phyloP scores from a whole-genome alignment of 768 basidiomycete species.

The Ramaria sp. region DNA sequence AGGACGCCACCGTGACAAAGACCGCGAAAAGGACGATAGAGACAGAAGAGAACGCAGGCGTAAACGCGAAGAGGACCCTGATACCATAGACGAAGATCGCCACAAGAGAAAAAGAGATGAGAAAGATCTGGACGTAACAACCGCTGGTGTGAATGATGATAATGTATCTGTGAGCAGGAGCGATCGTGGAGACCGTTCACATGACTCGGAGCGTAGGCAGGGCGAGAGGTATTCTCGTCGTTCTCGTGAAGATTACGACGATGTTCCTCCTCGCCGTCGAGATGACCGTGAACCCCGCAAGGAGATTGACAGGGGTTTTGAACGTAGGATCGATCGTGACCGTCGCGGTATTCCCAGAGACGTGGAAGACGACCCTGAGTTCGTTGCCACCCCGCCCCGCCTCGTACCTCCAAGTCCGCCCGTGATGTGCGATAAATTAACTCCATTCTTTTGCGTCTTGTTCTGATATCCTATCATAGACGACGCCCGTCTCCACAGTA shows the following conservation, averaged over 20 bases:
- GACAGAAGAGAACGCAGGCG: conserved; percentile 47
- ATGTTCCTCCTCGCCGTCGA: conserved; percentile 31
- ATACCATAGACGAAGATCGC: conserved; percentile 43
- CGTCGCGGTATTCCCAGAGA: not conserved
- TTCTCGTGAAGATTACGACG: conserved; percentile 55
- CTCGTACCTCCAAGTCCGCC: conserved; percentile 32
- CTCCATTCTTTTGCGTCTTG: not conserved
- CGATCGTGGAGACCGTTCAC: conserved; percentile 38
- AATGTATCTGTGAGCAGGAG: conserved; percentile 35
- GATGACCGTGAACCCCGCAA: conserved; percentile 34
- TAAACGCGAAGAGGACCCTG: conserved; percentile 57
- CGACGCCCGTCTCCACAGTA: conserved; percentile 63
- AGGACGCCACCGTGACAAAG: conserved; percentile 37
- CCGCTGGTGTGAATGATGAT: conserved; percentile 30
- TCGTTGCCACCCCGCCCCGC: conserved; percentile 13
- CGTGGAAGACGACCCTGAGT: not conserved
- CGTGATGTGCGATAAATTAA: conserved; percentile 29
- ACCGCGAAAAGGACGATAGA: conserved; percentile 38
- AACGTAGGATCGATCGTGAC: conserved; percentile 8
- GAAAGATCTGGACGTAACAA: conserved; percentile 36
- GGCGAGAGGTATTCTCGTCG: conserved; percentile 35
- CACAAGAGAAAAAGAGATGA: conserved; percentile 57
- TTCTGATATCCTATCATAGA: conserved; percentile 19
- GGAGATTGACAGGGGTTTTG: conserved; percentile 16
- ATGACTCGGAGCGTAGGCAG: conserved; percentile 40